phyloP scores from a whole-genome alignment of 2,329 filamentous ascomycete genomes.

The Colletotrichum sp. region DNA sequence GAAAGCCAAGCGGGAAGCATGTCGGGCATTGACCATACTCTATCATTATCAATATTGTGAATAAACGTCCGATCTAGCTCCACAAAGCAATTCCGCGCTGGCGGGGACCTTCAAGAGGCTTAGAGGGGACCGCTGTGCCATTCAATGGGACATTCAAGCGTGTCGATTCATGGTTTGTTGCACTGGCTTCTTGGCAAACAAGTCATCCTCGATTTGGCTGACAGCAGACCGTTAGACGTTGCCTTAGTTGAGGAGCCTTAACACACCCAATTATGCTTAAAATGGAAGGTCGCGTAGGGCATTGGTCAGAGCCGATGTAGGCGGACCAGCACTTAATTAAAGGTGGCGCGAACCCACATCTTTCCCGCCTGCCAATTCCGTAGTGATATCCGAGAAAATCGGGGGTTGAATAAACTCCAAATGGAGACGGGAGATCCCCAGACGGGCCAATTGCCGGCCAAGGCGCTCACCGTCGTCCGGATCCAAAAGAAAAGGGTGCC shows the following conservation, averaged over 20 bases:
- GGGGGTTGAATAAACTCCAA: slow-evolving; percentile 3
- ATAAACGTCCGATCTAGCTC: background rate
- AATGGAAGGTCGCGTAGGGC: slow-evolving; percentile 14
- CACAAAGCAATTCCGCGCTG: background rate
- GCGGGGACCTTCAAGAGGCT: background rate
- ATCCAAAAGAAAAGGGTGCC: background rate
- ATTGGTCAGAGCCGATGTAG: background rate
- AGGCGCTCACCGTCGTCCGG: background rate
- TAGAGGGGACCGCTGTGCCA: background rate
- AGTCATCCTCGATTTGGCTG: background rate
- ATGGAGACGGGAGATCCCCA: slow-evolving; percentile 10
- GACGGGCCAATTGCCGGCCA: slow-evolving; percentile 5
- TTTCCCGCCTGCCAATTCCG: slow-evolving; percentile 14
- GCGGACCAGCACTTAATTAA: background rate
- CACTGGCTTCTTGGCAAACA: background rate
- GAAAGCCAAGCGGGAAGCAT: background rate
- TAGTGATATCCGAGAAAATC: slow-evolving; percentile 2
- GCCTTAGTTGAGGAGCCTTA: background rate
- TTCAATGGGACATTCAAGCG: background rate
- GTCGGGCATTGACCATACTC: background rate
- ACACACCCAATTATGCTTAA: slow-evolving; percentile 13
- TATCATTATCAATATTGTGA: background rate
- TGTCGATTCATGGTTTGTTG: background rate
- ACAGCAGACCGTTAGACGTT: background rate
- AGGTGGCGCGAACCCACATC: background rate